Base-by-base conservation (phyloP, 192 early-diverging fungal species). In the Rhizophlyctis rosea region DNA sequence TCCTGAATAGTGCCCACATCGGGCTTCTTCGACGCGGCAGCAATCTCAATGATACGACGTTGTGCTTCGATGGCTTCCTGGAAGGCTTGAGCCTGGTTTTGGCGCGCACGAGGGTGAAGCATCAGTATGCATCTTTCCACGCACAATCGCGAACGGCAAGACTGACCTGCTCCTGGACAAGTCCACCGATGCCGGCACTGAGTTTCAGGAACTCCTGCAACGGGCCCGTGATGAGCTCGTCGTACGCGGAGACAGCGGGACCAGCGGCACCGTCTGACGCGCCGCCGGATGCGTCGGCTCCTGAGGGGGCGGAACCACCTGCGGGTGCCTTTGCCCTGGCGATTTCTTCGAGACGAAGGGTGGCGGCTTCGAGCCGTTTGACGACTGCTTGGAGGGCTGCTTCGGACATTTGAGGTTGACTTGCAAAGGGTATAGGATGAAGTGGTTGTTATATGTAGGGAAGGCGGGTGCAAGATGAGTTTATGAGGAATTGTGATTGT, bases 311-410 rank as follows among this genome's bases (percentile, higher is more conserved):
- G 2, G 69, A 21, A 16, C 64, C 61, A 21, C 77, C 28, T 11
- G 76, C 70, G 71, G 32, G 77, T 68, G 64, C 27, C 29, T 14
- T 44, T 50, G 60, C 50, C 58, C 84, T 71, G 16, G 93, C 85
- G 34, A 95, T 64, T 71, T 90, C 89, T 60, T 99, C 96, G 27
- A 99, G 82, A 36, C 92, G 88, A 7, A 84, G 76, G 14, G 95
- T 95, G 54, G 94, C 95, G 24, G 87, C 81, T 76, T 99, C 96
- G 32, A 99, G 80, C 30, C 96, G 86, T 79, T 87, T 92, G 57
- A 98, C 76, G 49, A 99, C 85, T 39, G 79, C 79, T 11, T 83
- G 73, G 49, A 91, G 81, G 24, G 58, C 24, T 24, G 61, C 52
- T 62, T 69, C 67, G 1, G 62, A 56, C 52, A 55, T 64, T 34